Base-by-base conservation (phyloP, 2,329 filamentous ascomycete species). In the Talaromyces marneffei region DNA sequence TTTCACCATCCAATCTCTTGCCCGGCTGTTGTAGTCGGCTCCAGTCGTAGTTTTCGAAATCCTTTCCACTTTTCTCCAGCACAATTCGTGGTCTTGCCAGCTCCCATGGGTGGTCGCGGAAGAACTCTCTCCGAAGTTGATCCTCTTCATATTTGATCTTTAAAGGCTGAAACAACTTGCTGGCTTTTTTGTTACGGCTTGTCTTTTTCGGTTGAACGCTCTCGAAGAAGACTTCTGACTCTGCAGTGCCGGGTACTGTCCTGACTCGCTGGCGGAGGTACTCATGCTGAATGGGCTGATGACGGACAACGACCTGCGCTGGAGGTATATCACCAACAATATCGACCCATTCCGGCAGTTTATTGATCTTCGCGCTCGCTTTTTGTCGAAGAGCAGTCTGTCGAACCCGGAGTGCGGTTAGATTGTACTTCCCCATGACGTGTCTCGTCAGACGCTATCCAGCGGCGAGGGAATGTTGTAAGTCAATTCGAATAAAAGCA, bases 91-190 rank as follows among this genome's bases (percentile, higher is more conserved):
- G 94, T 65, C 93, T 84, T 18, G 94, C 94, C 71, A 99, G 79
- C 77, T 99, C 94, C 94, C 94, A 99, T 4, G 94, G 94, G 74
- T 99, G 94, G 75, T 99, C 93, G 70, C 83, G 86, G 80, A 90
- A 99, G 79, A 97, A 99, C 29, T 87, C 85, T 67, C 78, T 81
- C 65, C 94, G 87, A 70, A 99, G 81, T 63, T 79, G 77, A 76
- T 99, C 94, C 75, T 99, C 94, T 63, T 89, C 85, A 73, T 94
- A 97, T 59, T 78, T 79, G 65, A 99, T 87, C 62, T 80, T 78
- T 66, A 92, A 84, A 1, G 94, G 94, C 68, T 87, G 85, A 80
- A 92, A 97, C 68, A 96, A 79, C 67, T 87, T 85, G 75, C 86
- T 91, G 31, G 88, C 82, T 74, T 87, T 89, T 72, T 81, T 80